These are phyloP conservation scores for Dactylellina cionopaga DNA, from an alignment of 2,329 filamentous ascomycete genomes.

Conservation along the genomic window DNA sequence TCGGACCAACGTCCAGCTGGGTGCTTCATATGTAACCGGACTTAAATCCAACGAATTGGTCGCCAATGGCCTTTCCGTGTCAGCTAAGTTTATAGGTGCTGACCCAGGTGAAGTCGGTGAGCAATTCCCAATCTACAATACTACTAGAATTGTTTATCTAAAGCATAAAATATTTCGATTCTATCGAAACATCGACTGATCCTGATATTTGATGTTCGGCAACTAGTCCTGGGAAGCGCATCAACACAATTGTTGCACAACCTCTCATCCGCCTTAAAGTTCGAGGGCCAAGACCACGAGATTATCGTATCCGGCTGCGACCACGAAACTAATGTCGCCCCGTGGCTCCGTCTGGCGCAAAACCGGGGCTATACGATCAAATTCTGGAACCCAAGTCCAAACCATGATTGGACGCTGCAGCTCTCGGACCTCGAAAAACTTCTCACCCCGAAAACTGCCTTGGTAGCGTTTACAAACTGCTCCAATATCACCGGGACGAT, in stretches of 20 bases:
- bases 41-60: slow-evolving; percentile 71
- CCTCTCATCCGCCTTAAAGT: slow-evolving; percentile 68
- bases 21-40: slow-evolving; percentile 73
- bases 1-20: slow-evolving; percentile 78
- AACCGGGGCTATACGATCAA: slow-evolving; percentile 71
- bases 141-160: too few species aligned
- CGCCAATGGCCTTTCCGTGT: slow-evolving; percentile 70
- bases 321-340: slow-evolving; percentile 79
- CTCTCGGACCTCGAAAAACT: slow-evolving; percentile 65
- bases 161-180: too few species aligned
- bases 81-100: slow-evolving; percentile 77
- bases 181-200: not conserved
- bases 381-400: slow-evolving; percentile 72
- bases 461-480: slow-evolving; percentile 78
- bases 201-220: not conserved
- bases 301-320: slow-evolving; percentile 77
- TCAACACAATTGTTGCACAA: slow-evolving; percentile 82
- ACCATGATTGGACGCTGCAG: slow-evolving; percentile 57
- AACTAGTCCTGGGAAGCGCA: slow-evolving; percentile 75
- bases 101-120: slow-evolving; percentile 72
- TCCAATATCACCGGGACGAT: slow-evolving; percentile 79
- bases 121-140: not conserved
- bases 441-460: slow-evolving; percentile 71
- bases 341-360: slow-evolving; percentile 76
- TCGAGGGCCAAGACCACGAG: slow-evolving; percentile 68